Base-by-base conservation (phyloP, 2,329 filamentous ascomycete species). In the Botrytis byssoidea region DNA sequence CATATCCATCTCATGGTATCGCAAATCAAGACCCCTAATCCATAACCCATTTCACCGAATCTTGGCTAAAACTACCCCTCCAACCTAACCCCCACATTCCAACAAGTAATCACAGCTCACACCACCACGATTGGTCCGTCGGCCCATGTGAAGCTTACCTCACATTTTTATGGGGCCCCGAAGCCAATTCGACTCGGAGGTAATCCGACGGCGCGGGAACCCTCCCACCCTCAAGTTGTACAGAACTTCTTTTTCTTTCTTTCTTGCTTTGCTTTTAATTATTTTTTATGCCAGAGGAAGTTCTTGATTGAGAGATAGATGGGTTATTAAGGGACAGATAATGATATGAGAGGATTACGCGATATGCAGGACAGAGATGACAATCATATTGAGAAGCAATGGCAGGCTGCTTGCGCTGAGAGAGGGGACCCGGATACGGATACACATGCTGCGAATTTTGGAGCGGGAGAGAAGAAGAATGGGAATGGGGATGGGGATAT, bases 21-120 rank as follows among this genome's bases (percentile, higher is more conserved):
- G 25, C 48, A 68, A 42, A 42, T 14, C 25, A 68, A 22, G 48
- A 32, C 66, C 66, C 48, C 25, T 57, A 68, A 57, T 22, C 40
- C 22, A n/a, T 25, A 60, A 44, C 42, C 37, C 51, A 32, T 40
- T 37, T 55, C 51, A 57, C n/a, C n/a, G n/a, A 29, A 57, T 29
- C 51, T 57, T 57, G 51, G 51, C 70, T 35, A 29, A 69, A 69
- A 69, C 37, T 73, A 69, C 71, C 71, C 71, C 71, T 73, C 64
- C 64, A 70, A 44, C 40, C 67, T 29, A 44, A 69, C 42, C 63
- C 67, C 65, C 66, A 68, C 66, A 57, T 57, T 55, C 35, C 32
- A 29, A 10, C 16, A 5, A 12, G 20, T 55, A 16, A 57, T 40
- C 46, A 35, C 64, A 48, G 29, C 44, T 37, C 64, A 16, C 4